phyloP scores from a whole-genome alignment of 176 grass and related monocot genomes.

The Avena eriantha region DNA sequence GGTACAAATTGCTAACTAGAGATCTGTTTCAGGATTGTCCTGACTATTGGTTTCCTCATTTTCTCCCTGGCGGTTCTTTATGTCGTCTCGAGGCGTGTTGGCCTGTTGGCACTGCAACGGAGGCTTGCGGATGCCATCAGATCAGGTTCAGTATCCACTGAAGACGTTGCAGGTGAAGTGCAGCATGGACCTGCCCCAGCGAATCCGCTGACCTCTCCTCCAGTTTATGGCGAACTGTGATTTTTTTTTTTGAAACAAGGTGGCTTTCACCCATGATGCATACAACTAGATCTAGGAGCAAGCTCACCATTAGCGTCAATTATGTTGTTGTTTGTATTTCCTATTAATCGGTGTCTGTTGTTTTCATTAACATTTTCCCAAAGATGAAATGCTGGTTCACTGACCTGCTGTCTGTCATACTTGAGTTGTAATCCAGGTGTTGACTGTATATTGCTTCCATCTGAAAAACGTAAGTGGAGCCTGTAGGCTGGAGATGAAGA shows the following conservation, averaged over 20 bases:
- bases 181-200: constrained; percentile 37
- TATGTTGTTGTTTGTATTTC: not conserved
- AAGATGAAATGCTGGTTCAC: not conserved
- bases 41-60: constrained; percentile 62
- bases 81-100: constrained; percentile 63
- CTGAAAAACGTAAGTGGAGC: not conserved
- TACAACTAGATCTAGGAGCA: not conserved
- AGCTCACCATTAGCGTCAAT: not conserved
- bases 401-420: not conserved
- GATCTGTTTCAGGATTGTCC: constrained; percentile 63
- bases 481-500: not conserved
- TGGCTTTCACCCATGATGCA: not conserved
- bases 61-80: constrained; percentile 69
- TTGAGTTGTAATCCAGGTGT: not conserved
- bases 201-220: constrained; percentile 31
- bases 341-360: not conserved
- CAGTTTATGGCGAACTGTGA: constrained; percentile 67
- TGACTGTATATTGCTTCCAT: not conserved
- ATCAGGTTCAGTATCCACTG: constrained; percentile 59
- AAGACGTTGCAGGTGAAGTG: constrained; percentile 44
- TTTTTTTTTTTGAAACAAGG: not conserved
- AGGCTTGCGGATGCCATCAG: constrained; percentile 73
- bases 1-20: not conserved
- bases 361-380: not conserved
- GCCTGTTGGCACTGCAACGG: constrained; percentile 70